Evolutionary conservation across 1,284 basidiomycete species (phyloP), one percentile per base, ranked within the genome.

Genomic region (Volvariella surrecta): DNA sequence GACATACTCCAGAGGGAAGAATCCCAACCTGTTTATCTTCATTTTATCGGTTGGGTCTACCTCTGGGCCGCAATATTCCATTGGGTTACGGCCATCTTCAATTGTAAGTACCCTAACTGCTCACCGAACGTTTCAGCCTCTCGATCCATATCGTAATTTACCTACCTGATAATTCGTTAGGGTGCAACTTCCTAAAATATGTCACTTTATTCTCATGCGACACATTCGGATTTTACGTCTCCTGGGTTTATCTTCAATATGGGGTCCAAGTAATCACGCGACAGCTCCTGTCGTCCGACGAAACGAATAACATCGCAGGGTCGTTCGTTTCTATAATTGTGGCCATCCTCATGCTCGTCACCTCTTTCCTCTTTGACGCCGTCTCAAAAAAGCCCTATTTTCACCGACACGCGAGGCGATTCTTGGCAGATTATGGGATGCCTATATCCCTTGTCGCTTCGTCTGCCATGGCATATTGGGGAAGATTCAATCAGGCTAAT

Each of bases 41-140:
- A 89, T 45, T 94, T 95, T 54, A 76, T 93, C 15, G 88, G 88
- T 11, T 95, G 91, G 92, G 84, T 91, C 0, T 89, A 92, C 58
- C 71, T 95, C 1, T 96, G 94, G 93, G 89, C 79, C 10, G 93
- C 94, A 0, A 91, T 93, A 35, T 72, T 95, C 45, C 94, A 97
- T 58, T 95, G 89, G 79, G 59, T 92, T 39, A 86, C 88, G 6
- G 89, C 94, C 2, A 64, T 82, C 3, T 71, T 91, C 39, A 96
- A 97, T 53, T 84, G 87, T 81, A 49, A 52, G 80, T 61, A 17
- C 40, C 39, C 3, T 37, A 18, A 17, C 22, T 20, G 18, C 30
- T 38, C 4, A 15, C 34, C 34, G 34, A 8, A 8, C 30, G n/a
- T 8, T 35, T 6, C 13, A 8, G n/a, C 34, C 6, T n/a, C 13